Conservation (phyloP, 345 rosid species). For the Gossypium raimondii region DNA sequence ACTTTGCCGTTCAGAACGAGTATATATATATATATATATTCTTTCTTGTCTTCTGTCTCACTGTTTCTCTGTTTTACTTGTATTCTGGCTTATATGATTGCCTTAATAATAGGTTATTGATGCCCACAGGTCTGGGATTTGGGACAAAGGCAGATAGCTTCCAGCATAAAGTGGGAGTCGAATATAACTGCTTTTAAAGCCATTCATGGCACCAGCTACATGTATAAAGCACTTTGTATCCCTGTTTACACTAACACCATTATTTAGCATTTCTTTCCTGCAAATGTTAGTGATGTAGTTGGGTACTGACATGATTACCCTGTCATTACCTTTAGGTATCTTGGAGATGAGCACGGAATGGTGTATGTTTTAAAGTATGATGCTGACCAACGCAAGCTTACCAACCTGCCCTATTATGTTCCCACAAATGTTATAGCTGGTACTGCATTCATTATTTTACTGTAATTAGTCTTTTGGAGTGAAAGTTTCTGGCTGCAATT, state of each 20-base stretch:
- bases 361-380: constrained; percentile 61
- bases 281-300: not conserved
- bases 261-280: constrained; percentile 12
- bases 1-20: not conserved
- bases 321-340: constrained; percentile 42
- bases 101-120: constrained; percentile 20
- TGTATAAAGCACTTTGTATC: constrained; percentile 37
- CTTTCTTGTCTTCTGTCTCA: constrained; percentile 4
- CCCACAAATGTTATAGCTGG: constrained; percentile 61
- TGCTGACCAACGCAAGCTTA: constrained; percentile 44
- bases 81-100: constrained; percentile 8
- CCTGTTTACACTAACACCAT: constrained; percentile 3
- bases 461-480: not conserved
- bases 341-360: constrained; percentile 81
- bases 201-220: constrained; percentile 64
- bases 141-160: constrained; percentile 49
- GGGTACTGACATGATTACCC: not conserved
- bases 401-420: constrained; percentile 61
- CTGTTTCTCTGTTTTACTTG: not conserved
- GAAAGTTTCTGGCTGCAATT: not conserved
- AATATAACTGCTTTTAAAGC: constrained; percentile 77
- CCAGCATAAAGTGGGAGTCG: constrained; percentile 64
- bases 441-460: constrained; percentile 22
- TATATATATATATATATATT: not conserved
- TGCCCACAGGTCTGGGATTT: constrained; percentile 79